A percentile compares a stretch with the other conserved stretches of the same genome.
Evolutionary conservation across 257 asterid genomes (phyloP).

Genomic region (Rehmannia glutinosa): DNA sequence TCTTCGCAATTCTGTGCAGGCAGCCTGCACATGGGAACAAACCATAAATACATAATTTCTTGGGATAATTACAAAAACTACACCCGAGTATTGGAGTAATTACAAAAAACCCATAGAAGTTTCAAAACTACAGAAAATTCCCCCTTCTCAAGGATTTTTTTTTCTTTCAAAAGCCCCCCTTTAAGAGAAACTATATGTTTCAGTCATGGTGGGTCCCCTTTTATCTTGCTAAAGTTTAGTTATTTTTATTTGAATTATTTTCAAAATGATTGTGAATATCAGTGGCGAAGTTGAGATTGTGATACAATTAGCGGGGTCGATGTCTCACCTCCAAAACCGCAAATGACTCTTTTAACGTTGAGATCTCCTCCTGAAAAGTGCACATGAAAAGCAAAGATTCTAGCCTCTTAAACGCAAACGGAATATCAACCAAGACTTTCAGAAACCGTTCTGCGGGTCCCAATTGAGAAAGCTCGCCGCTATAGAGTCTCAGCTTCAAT

Average conservation of each 20-base stretch:
- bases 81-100: no score
- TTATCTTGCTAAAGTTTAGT: neutral
- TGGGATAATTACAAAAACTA: no score
- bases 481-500: constrained; percentile 68
- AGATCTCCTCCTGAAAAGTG: constrained; percentile 66
- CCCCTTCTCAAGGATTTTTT: no score
- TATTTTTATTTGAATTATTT: neutral
- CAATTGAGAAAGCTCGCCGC: constrained; percentile 83
- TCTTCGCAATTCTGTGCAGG: constrained; percentile 74
- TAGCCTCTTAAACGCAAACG: constrained; percentile 78
- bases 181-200: neutral
- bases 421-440: constrained; percentile 72
- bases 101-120: no score
- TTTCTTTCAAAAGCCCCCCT: no score
- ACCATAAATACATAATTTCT: neutral
- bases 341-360: constrained; percentile 54
- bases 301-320: neutral
- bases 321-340: constrained; percentile 68
- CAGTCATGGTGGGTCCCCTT: neutral
- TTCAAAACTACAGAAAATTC: no score
- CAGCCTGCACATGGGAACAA: constrained; percentile 52
- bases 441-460: constrained; percentile 87
- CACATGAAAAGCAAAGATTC: constrained; percentile 73
- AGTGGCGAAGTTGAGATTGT: neutral
- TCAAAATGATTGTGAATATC: neutral